phyloP scores from a whole-genome alignment of 176 grass and related monocot genomes.

The Cenchrus americanus region DNA sequence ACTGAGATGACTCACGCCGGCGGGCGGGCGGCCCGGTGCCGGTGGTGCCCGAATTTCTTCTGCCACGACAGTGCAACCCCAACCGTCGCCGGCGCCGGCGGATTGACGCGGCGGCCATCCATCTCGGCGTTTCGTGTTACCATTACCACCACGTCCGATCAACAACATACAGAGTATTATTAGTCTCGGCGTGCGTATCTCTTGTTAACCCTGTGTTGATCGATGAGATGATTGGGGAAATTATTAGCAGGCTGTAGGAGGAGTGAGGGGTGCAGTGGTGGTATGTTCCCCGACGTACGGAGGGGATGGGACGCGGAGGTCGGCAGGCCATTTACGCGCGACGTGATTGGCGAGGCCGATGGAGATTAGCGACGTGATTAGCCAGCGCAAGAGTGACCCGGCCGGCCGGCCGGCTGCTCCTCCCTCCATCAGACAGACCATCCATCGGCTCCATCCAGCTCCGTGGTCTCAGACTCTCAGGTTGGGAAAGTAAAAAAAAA shows the following conservation, averaged over 20 bases:
- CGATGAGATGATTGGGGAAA: too few species aligned
- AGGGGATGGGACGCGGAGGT: slow-evolving; percentile 38
- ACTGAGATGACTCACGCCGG: neutral
- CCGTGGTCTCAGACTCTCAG: neutral
- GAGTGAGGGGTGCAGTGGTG: too few species aligned
- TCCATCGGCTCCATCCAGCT: too few species aligned
- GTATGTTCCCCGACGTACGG: neutral
- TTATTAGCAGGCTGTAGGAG: too few species aligned
- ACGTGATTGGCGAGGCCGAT: slow-evolving; percentile 2
- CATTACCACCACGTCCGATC: slow-evolving; percentile 7
- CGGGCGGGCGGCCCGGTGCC: too few species aligned
- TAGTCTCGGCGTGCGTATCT: neutral
- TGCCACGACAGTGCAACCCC: neutral
- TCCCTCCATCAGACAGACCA: too few species aligned
- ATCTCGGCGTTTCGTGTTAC: neutral
- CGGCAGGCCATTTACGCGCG: neutral
- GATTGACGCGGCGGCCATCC: neutral
- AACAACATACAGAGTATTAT: neutral
- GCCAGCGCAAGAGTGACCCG: neutral
- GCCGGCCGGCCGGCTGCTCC: neutral
- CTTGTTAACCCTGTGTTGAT: too few species aligned
- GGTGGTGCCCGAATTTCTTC: neutral
- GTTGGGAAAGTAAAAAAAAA: slow-evolving; percentile 14
- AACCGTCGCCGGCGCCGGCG: slow-evolving; percentile 7
- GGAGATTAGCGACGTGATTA: slow-evolving; percentile 18